These are phyloP conservation scores for Calycina herbarum DNA, from an alignment of 2,329 filamentous ascomycete genomes.

Conservation along the genomic window DNA sequence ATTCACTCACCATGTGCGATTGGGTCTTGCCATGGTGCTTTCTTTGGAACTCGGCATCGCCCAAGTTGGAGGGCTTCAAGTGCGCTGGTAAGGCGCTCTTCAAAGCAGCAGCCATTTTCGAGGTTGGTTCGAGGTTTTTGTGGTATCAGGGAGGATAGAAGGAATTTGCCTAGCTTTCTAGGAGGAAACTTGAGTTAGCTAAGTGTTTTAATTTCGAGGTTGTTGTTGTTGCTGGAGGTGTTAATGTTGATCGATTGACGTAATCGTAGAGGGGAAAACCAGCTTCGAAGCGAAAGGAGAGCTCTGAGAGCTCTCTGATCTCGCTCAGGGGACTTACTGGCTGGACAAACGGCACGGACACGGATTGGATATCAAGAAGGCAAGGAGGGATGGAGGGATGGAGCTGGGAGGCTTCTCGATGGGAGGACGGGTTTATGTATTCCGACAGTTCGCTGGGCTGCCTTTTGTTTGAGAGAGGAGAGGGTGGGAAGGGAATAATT, in stretches of 20 bases:
- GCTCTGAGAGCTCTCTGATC: not conserved
- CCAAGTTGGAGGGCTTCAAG: conserved; percentile 56
- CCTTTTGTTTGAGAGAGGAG: conserved; percentile 11
- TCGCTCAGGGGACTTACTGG: not conserved
- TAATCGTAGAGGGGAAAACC: conserved; percentile 13
- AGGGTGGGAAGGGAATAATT: conserved; percentile 16
- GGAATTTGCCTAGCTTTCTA: not conserved
- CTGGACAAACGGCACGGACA: not conserved
- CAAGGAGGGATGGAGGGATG: conserved; percentile 2
- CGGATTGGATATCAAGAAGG: conserved; percentile 7
- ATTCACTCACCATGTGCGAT: conserved; percentile 76
- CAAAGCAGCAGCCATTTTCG: conserved; percentile 64
- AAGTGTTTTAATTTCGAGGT: conserved; percentile 10
- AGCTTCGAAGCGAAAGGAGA: not conserved
- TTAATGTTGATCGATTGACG: conserved; percentile 17
- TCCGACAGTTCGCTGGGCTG: not conserved
- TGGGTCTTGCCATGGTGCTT: conserved; percentile 83
- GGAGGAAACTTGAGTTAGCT: conserved; percentile 1
- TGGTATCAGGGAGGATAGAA: not conserved
- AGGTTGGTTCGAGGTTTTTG: not conserved
- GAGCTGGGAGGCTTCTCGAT: conserved; percentile 3
- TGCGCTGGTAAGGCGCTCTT: conserved; percentile 81
- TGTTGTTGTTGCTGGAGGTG: not conserved
- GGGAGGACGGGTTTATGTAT: conserved; percentile 16
- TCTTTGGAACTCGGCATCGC: conserved; percentile 50